These are phyloP conservation scores for Pichia sp. DNA, from an alignment of 1,139 yeast genomes.

Conservation along the genomic window DNA sequence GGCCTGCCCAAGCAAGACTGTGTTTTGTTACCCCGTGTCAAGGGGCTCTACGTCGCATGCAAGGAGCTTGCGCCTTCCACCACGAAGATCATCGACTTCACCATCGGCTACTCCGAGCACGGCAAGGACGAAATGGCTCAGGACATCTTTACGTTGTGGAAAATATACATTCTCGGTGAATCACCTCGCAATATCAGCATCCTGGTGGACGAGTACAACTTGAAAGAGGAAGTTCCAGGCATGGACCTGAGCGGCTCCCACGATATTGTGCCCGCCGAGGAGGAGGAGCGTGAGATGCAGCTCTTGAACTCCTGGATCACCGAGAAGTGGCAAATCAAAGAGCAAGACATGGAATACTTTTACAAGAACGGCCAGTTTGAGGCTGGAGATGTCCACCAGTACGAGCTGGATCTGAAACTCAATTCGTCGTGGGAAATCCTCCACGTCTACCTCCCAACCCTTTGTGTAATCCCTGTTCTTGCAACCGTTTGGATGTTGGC, in stretches of 20 bases:
- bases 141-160: constrained; percentile 60
- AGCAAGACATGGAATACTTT: constrained; percentile 56
- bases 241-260: constrained; percentile 39
- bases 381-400: constrained; percentile 25
- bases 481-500: not conserved
- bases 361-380: constrained; percentile 55
- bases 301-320: constrained; percentile 72
- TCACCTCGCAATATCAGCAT: constrained; percentile 67
- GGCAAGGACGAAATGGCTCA: constrained; percentile 67
- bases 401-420: constrained; percentile 22
- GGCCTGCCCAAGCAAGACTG: constrained; percentile 40
- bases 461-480: not conserved
- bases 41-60: constrained; percentile 72
- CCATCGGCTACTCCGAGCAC: constrained; percentile 78
- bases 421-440: constrained; percentile 16
- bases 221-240: constrained; percentile 51
- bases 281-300: constrained; percentile 40
- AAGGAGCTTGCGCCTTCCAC: constrained; percentile 55
- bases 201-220: constrained; percentile 53
- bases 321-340: constrained; percentile 76
- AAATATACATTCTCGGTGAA: constrained; percentile 61
- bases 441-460: constrained; percentile 6
- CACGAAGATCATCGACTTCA: constrained; percentile 72
- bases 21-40: constrained; percentile 71
- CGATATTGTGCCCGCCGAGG: constrained; percentile 26